These are phyloP conservation scores for Ochetophila trinervis DNA, from an alignment of 306 rosid species.

Conservation along the genomic window DNA sequence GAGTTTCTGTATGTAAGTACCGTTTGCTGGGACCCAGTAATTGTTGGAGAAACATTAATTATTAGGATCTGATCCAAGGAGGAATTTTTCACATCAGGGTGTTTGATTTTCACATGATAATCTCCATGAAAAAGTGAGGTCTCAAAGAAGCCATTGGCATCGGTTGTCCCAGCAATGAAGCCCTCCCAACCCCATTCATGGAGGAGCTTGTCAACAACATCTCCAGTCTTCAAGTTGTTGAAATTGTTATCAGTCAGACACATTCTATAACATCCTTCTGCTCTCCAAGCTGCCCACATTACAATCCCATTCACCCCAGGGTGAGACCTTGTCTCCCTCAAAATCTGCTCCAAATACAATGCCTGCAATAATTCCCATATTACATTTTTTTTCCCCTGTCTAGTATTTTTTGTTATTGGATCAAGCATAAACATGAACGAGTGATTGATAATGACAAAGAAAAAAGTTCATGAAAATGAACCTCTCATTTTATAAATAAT, in stretches of 20 bases:
- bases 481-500: too few species aligned
- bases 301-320: conserved; percentile 59
- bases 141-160: conserved; percentile 35
- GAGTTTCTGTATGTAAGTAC: not conserved
- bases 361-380: conserved; percentile 27
- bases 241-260: conserved; percentile 63
- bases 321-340: conserved; percentile 61
- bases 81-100: conserved; percentile 18
- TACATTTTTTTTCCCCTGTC: too few species aligned
- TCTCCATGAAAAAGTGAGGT: conserved; percentile 45
- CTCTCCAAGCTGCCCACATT: conserved; percentile 52
- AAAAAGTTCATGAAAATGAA: too few species aligned
- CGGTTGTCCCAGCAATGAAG: conserved; percentile 21
- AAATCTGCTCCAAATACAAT: conserved; percentile 44
- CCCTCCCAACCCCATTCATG: conserved; percentile 44
- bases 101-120: conserved; percentile 29
- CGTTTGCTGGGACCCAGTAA: not conserved
- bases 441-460: too few species aligned
- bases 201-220: conserved; percentile 63
- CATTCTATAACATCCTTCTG: conserved; percentile 49
- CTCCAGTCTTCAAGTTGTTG: conserved; percentile 59
- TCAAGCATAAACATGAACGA: too few species aligned
- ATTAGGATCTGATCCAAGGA: conserved; percentile 22
- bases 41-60: conserved; percentile 11
- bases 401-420: too few species aligned